Percentiles rank a stretch among this genome's conserved stretches.
These are phyloP conservation scores for Naganishia kalamii DNA, from an alignment of 768 basidiomycete genomes.

Conservation along the genomic window DNA sequence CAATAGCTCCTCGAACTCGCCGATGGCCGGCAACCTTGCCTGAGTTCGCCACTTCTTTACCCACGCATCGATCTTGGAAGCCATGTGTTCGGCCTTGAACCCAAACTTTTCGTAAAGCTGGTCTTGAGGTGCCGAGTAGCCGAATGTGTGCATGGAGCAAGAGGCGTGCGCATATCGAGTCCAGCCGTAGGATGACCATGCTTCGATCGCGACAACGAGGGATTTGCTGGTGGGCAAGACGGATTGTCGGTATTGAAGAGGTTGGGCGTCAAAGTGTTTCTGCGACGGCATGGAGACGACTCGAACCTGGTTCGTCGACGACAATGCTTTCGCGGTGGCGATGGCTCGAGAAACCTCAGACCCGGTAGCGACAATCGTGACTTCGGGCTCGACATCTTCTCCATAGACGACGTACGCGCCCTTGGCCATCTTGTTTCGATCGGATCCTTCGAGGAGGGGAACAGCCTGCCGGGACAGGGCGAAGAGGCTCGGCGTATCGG, in stretches of 20 bases:
- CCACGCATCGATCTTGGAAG: slow-evolving; percentile 32
- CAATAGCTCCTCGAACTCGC: slow-evolving; percentile 43
- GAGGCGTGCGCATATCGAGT: slow-evolving; percentile 44
- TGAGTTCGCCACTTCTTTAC: slow-evolving; percentile 11
- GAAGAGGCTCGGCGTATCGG: slow-evolving; percentile 33
- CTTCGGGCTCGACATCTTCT: slow-evolving; percentile 27
- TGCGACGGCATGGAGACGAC: slow-evolving; percentile 44
- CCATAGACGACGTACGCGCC: slow-evolving; percentile 40
- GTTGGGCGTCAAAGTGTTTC: slow-evolving; percentile 38
- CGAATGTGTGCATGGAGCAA: slow-evolving; percentile 42
- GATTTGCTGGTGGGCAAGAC: slow-evolving; percentile 29
- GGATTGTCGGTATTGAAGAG: slow-evolving; percentile 29
- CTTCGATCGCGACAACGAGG: slow-evolving; percentile 44
- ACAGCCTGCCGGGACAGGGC: slow-evolving; percentile 40
- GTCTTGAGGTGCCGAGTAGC: slow-evolving; percentile 40
- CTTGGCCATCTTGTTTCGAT: slow-evolving; percentile 31
- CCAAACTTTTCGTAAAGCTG: slow-evolving; percentile 43
- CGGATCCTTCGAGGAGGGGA: slow-evolving; percentile 35
- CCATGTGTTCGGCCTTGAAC: slow-evolving; percentile 38
- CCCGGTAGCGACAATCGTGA: slow-evolving; percentile 41
- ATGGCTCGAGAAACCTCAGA: slow-evolving; percentile 40
- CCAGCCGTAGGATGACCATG: slow-evolving; percentile 43
- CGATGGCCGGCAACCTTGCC: slow-evolving; percentile 25
- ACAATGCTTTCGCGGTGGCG: slow-evolving; percentile 33
- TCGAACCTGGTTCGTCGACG: slow-evolving; percentile 26